These are phyloP conservation scores for Hirschfeldia incana DNA, from an alignment of 345 rosid species.

Conservation along the genomic window DNA sequence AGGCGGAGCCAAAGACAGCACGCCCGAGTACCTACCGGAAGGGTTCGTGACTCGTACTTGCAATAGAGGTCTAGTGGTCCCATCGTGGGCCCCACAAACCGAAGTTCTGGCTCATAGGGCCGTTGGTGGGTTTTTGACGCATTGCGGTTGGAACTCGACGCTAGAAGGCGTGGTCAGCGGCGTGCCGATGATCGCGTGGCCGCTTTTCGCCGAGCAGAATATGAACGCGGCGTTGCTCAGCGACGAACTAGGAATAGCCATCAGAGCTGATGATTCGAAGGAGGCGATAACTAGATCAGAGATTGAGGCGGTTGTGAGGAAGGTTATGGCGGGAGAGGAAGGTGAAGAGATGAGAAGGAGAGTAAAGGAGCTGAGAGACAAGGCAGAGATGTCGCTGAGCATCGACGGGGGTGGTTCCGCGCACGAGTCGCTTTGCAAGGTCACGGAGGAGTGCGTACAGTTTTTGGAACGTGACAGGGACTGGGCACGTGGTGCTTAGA, in stretches of 20 bases:
- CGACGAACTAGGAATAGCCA: constrained; percentile 52
- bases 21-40: constrained; percentile 46
- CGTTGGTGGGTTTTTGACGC: constrained; percentile 65
- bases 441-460: constrained; percentile 27
- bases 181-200: constrained; percentile 63
- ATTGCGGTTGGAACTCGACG: constrained; percentile 78
- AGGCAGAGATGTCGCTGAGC: constrained; percentile 40
- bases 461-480: constrained; percentile 19
- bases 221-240: constrained; percentile 52
- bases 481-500: constrained; percentile 38
- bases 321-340: constrained; percentile 49
- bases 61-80: constrained; percentile 44
- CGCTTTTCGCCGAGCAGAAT: constrained; percentile 54
- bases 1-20: neutral
- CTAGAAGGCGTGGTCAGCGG: constrained; percentile 55
- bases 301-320: constrained; percentile 45
- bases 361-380: constrained; percentile 40
- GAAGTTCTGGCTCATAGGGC: constrained; percentile 58
- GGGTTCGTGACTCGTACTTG: constrained; percentile 52
- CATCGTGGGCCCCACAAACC: constrained; percentile 63
- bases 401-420: constrained; percentile 28
- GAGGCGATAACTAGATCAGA: constrained; percentile 45
- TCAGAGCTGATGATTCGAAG: constrained; percentile 34
- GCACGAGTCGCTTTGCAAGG: constrained; percentile 30
- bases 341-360: constrained; percentile 45